Base-by-base conservation (phyloP, 23 red algal species). In the Porphyridium purpureum region DNA sequence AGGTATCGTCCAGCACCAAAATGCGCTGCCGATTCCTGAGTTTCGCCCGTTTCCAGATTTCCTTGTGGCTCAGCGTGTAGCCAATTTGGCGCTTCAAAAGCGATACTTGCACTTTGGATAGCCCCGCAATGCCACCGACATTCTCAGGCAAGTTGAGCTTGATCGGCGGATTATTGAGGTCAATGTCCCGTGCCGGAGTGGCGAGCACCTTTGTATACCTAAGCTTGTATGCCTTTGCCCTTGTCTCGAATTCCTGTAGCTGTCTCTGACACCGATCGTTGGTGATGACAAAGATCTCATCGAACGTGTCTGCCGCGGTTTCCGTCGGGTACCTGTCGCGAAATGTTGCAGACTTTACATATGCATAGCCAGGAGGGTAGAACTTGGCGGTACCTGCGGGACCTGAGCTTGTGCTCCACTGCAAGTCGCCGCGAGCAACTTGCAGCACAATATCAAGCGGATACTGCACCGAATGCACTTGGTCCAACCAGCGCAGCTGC, bases 271-370 rank as follows among this genome's bases (percentile, higher is more conserved):
- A 81, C 31, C 51, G 42, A 11, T 60, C 24, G 30, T 25, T 70
- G 22, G 75, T 70, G 35, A 81, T 40, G 24, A 81, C 75, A 62
- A 59, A 67, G 1, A 81, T 55, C 5, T 26, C 48, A 32, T 81
- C 75, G 28, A 81, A 81, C 36, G 48, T 63, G 19, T 50, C 51
- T 48, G 11, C 22, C 21, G 66, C 3, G n/a, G 29, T 40, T 0
- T 23, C 55, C 8, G 64, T 67, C 21, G 75, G 66, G 57, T 70
- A 71, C 23, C 42, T 69, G 52, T 58, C 48, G 22, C 75, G 49
- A 53, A 81, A 81, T n/a, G 75, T 81, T 1, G 46, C 75, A 14
- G 19, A 8, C 33, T 53, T 59, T 3, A 61, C 38, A 9, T 35
- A 19, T 0, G 33, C 55, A 33, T 81, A 81, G 1, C 75, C 75